A percentile compares a stretch with the other conserved stretches of the same genome.
Evolutionary conservation across 2,329 filamentous ascomycete genomes (phyloP).

Genomic region (Colletotrichum higginsianum): DNA sequence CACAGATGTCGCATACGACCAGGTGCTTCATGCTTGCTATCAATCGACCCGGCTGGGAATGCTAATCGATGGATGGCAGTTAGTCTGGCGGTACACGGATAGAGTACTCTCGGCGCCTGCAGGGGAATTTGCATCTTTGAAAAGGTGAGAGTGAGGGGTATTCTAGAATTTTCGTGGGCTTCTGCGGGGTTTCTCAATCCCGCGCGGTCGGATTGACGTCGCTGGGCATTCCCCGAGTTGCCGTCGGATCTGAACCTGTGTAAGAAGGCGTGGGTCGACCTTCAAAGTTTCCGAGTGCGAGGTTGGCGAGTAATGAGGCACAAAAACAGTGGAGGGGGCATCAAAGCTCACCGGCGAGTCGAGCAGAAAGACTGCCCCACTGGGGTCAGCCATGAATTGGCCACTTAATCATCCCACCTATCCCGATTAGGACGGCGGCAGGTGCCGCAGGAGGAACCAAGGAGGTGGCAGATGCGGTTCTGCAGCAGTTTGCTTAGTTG

Average conservation of each 20-base stretch:
- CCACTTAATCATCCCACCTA: constrained; percentile 20
- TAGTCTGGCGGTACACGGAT: not conserved
- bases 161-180: constrained; percentile 35
- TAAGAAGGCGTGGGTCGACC: not conserved
- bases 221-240: not conserved
- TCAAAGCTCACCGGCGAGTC: not conserved
- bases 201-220: not conserved
- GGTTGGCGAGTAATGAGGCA: constrained; percentile 3
- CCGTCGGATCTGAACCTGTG: not conserved
- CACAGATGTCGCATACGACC: not conserved
- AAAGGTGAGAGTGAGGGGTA: constrained; percentile 1
- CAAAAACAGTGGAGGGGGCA: not conserved
- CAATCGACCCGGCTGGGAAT: no score
- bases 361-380: constrained; percentile 14
- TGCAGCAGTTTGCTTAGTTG: constrained; percentile 13
- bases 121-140: no score
- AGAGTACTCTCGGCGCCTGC: not conserved
- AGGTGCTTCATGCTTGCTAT: not conserved
- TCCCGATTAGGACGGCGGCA: not conserved
- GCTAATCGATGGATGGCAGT: no score
- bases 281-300: not conserved
- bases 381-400: constrained; percentile 19
- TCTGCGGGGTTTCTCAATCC: no score
- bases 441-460: not conserved
- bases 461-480: constrained; percentile 16